Base-by-base conservation (phyloP, 345 rosid genomes). In the Hibiscus mutabilis region DNA sequence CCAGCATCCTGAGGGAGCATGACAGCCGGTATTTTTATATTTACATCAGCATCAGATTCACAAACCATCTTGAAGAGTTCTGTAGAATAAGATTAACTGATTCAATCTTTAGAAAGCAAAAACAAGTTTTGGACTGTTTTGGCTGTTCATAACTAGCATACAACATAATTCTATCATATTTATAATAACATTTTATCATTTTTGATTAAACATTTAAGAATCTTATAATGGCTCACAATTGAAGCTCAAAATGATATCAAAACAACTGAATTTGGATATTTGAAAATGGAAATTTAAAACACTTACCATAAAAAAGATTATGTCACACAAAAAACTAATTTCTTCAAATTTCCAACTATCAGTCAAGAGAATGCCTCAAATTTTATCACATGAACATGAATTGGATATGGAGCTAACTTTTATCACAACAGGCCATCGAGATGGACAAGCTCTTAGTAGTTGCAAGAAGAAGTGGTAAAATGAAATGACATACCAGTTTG, bases 1-100 rank as follows among this genome's bases (percentile, higher is more conserved):
- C 99, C 99, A 63, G 96, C 98, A 87, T 95, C 97, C 75, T 90
- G 89, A 19, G 99, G 97, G 53, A 95, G 91, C 97, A 95, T 92
- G 75, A 95, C 88, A 76, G 93, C 91, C 29, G 97, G 93, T 76
- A 95, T 92, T 63, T 60, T 21, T 68, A 92, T 90, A 24, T 68
- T 70, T 62, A 90, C 83, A 81, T 89, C 87, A 59, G 91, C 94
- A 75, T 86, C 81, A 4, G 66, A 74, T 73, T 88, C 96, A 53
- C 99, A 95, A 55, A 95, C 96, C 99, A 95, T 95, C 90, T 95
- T 95, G 80, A 90, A 88, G 74, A 95, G 97, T 69, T 89, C 98
- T 92, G 86, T 80, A 77, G 68, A 66, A 64, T 52, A 83, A 78
- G 70, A 72, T 49, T 16, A 25, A 47, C 4, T 15, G 58, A 15